Base-by-base conservation (phyloP, 1,284 basidiomycete genomes). In the Exsudoporus floridanus region DNA sequence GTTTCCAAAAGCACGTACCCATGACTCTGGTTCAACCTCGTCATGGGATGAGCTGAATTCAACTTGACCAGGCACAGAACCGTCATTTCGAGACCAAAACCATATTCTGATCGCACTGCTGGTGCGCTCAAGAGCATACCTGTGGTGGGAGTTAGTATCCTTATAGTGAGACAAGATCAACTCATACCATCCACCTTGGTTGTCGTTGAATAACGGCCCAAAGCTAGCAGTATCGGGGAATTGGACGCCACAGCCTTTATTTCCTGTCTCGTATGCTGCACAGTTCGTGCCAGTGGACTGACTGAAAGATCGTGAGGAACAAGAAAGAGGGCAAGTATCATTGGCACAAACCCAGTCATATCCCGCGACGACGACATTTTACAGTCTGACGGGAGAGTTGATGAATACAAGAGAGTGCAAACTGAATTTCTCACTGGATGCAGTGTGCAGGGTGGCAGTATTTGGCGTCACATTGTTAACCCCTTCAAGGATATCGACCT, bases 171-270 rank as follows among this genome's bases (percentile, higher is more conserved):
- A 5, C 4, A 35, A 36, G 37, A 8, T 18, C 1, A 16, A n/a
- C n/a, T 18, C 36, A 16, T 53, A 74, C 73, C 70, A 74, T 52
- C 75, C 74, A 10, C 77, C 77, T 33, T 69, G 63, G 46, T 62
- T 65, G 38, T 39, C 37, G 61, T 79, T 79, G 60, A 78, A 76
- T 18, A 52, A 36, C 9, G 70, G 65, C 7, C 77, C 77, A 53
- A 69, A 75, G 35, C 64, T 72, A 6, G 46, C 39, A 8, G 1
- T 12, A 18, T 67, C 60, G n/a, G 67, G 64, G 42, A 73, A 69
- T 38, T 64, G 55, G 40, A 79, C 75, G 16, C 74, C 74, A 57
- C 80, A 82, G 0, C 79, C 80, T 16, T 61, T 59, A 56, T 81
- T 80, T 38, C 63, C 52, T 3, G 61, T 62, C 44, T 62, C 61